Evolutionary conservation across 108 stramenopile genomes (phyloP).

Genomic region (Pelagomonas calceolata): DNA sequence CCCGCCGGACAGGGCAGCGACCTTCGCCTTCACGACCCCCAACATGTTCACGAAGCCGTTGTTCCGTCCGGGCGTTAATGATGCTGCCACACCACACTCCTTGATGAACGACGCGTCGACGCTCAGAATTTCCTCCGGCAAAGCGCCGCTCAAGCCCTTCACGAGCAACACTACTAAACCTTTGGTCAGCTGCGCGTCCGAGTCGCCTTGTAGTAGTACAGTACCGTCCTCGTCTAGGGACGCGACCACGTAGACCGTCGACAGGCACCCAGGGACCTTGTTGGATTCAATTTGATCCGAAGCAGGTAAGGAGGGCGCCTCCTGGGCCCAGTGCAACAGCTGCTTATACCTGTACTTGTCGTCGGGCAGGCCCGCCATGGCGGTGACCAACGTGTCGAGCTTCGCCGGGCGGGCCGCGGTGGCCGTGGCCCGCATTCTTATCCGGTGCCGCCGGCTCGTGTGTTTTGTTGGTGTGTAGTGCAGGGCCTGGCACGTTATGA

Average conservation of each 20-base stretch:
- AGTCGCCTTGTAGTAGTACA: slow-evolving; percentile 74
- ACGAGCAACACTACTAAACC: slow-evolving; percentile 82
- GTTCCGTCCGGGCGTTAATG: slow-evolving; percentile 84
- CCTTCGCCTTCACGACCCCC: slow-evolving; percentile 70
- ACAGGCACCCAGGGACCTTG: slow-evolving; percentile 83
- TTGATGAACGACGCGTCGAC: slow-evolving; percentile 72
- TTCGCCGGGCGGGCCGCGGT: slow-evolving; percentile 12
- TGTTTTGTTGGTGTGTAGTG: too few species aligned
- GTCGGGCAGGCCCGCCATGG: slow-evolving; percentile 63
- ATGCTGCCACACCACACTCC: slow-evolving; percentile 66
- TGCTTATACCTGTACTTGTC: slow-evolving; percentile 88
- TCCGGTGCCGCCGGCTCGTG: too few species aligned
- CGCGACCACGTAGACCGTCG: slow-evolving; percentile 62
- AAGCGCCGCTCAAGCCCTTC: slow-evolving; percentile 40
- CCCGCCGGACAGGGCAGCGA: slow-evolving; percentile 8
- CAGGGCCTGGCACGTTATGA: too few species aligned
- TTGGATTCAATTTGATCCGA: slow-evolving; percentile 50
- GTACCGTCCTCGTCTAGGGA: slow-evolving; percentile 56
- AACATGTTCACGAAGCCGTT: slow-evolving; percentile 98
- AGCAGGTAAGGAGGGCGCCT: slow-evolving; percentile 42
- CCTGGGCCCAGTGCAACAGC: slow-evolving; percentile 76
- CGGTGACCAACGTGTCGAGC: slow-evolving; percentile 56
- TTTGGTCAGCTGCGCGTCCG: slow-evolving; percentile 84
- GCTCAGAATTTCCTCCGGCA: slow-evolving; percentile 22
- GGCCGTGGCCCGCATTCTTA: too few species aligned